Evolutionary conservation across 176 grass and related monocot species (phyloP), one percentile per base, ranked within the genome.

Genomic region (Alopecurus myosuroides): DNA sequence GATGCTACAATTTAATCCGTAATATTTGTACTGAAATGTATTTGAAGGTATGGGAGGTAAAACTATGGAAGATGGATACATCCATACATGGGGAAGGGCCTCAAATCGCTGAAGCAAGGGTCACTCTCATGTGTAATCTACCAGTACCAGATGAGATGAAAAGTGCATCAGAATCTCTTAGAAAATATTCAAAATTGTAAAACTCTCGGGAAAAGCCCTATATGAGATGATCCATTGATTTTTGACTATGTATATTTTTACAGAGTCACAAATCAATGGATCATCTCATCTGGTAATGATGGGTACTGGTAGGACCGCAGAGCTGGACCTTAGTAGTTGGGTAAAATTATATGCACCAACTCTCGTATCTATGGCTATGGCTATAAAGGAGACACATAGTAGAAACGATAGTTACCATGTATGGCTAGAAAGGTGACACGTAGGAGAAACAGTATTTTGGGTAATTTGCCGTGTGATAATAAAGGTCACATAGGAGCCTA

Each of bases 21-120:
- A 34, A 74, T 10, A 22, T 2, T 4, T 53, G 6, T 50, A 12
- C 8, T 64, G 78, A 60, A 70, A 35, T 65, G 8, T 12, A 28
- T 52, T 15, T 37, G 20, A 69, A 97, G 92, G 92, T 94, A n/a
- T 91, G 95, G 90, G 92, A 89, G 81, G 90, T 97, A 2, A 88
- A 86, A 17, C 74, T 94, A 1, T 89, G 86, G 88, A 94, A 91
- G 83, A 86, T 92, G 80, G 78, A 92, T 67, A 19, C 79, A 5
- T 82, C 74, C 23, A 88, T 86, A 1, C 15, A 80, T 4, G 86
- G 89, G 29, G 91, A 91, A 46, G 79, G 63, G 0, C 40, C 61
- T 85, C 74, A 92, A 15, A 61, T 94, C 20, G 76, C 90, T 4
- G 91, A 91, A 29, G 82, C 90, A 29, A 89, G 75, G 55, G 86